Base-by-base conservation (phyloP, 225 moss, liverwort and hornwort genomes). In the Polytrichum commune region DNA sequence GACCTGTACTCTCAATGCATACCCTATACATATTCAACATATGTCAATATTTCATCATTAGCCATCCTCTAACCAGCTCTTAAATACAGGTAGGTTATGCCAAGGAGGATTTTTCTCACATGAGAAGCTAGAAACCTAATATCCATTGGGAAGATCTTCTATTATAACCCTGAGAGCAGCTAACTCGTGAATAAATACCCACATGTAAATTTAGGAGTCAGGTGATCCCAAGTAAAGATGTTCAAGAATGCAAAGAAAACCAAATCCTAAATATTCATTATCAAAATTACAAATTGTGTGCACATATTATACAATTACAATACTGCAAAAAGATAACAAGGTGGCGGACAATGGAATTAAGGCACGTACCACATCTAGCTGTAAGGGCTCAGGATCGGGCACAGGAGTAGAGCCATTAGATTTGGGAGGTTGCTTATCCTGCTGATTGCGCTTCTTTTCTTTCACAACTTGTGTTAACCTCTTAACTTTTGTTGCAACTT, bases 401-500 rank as follows among this genome's bases (percentile, higher is more conserved):
- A 70, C 73, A 60, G 80, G 64, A 62, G 87, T 81, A 65, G 88
- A 81, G 33, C 92, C 87, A 75, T 90, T 90, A 5, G 86, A 64
- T 82, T 93, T 89, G 19, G 80, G 76, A 22, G 76, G 35, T 65
- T 85, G 65, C 62, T 87, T 93, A 66, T 90, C 95, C 69, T 82
- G 84, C 77, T 81, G 84, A 63, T 63, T 88, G 18, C 93, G 91
- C 83, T 95, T 98, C 70, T 85, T 95, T 56, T 98, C 97, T 81
- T 89, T 78, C 60, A 98, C 91, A 72, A 98, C 5, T 78, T 95
- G 95, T 53, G 92, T 87, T 67, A 98, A 72, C 72, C 95, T 90
- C 73, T 93, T 95, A 55, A 98, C 86, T 77, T 98, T 98, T 13
- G 84, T 86, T 35, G 83, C 73, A 53, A 98, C 95, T 73, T 95